These are phyloP conservation scores for Bassia scoparia DNA, from an alignment of 148 eudicot genomes.

Conservation along the genomic window DNA sequence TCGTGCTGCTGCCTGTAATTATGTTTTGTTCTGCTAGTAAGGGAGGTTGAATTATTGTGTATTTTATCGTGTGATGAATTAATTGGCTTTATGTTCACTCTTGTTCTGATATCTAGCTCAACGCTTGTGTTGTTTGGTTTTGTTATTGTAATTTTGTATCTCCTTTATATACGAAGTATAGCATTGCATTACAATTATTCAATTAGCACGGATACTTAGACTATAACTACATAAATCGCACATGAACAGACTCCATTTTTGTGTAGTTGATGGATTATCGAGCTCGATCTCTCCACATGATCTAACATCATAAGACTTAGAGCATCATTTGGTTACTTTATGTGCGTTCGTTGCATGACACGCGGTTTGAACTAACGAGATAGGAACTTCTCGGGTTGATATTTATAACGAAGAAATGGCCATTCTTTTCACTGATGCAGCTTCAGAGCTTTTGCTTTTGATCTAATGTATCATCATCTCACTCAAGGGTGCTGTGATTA, in stretches of 20 bases:
- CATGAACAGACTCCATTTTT: constrained; percentile 60
- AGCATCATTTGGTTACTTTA: constrained; percentile 51
- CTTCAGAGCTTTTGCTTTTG: constrained; percentile 38
- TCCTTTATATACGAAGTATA: too few relatives aligned
- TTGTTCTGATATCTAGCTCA: too few relatives aligned
- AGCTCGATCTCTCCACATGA: constrained; percentile 65
- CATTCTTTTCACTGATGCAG: constrained; percentile 71
- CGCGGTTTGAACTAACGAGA: constrained; percentile 64
- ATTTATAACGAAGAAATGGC: constrained; percentile 62
- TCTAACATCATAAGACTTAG: constrained; percentile 44
- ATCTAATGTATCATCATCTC: constrained; percentile 41
- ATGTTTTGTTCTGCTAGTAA: too few relatives aligned
- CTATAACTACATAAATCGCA: constrained; percentile 39
- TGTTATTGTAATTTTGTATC: too few relatives aligned
- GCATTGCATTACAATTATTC: too few relatives aligned
- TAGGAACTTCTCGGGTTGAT: constrained; percentile 47
- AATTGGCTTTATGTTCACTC: too few relatives aligned
- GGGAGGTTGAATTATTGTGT: too few relatives aligned
- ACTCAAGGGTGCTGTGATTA: constrained; percentile 54
- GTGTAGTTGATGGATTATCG: constrained; percentile 66
- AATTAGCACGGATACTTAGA: background rate
- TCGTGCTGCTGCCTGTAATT: too few relatives aligned
- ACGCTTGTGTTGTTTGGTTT: too few relatives aligned
- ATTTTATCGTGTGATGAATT: too few relatives aligned
- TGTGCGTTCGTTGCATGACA: constrained; percentile 67